A percentile compares a stretch with the other conserved stretches of the same genome.
Conservation (phyloP, 2,329 filamentous ascomycete genomes). For the Mariannaea elegans region DNA sequence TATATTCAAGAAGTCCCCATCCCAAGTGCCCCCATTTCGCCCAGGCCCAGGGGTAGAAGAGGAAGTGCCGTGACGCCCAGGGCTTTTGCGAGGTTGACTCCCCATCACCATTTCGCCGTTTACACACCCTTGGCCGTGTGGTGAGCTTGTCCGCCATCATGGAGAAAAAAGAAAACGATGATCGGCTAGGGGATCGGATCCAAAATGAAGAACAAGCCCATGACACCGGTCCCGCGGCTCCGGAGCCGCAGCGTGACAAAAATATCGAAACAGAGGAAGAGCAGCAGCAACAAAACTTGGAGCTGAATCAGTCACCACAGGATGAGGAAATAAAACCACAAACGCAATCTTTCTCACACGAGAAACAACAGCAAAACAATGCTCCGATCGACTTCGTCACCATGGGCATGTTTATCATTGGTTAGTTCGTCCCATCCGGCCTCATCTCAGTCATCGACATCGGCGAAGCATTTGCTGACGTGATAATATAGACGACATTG, state of each 20-base stretch:
- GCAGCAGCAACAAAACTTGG: background rate
- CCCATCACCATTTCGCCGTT: background rate
- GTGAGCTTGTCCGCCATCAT: conserved; percentile 2
- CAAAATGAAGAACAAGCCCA: conserved; percentile 18
- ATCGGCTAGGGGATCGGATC: conserved; percentile 14
- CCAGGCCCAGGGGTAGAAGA: background rate
- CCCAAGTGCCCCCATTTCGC: background rate
- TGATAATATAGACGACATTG: conserved; percentile 79
- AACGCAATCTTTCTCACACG: background rate
- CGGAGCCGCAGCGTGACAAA: background rate
- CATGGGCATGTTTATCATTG: conserved; percentile 78
- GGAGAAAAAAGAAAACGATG: conserved; percentile 11
- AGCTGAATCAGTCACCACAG: background rate
- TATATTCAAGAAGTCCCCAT: background rate
- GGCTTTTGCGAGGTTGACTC: background rate
- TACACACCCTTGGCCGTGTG: background rate
- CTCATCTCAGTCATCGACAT: background rate
- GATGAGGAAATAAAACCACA: background rate
- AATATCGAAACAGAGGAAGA: background rate
- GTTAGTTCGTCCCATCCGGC: conserved; percentile 51
- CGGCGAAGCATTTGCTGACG: conserved; percentile 21
- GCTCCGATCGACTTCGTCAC: conserved; percentile 70
- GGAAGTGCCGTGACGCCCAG: background rate
- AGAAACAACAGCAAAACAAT: background rate
- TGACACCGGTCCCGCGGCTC: conserved; percentile 7